phyloP scores from a whole-genome alignment of 495 filamentous ascomycete species.

The Cercophora sp. region DNA sequence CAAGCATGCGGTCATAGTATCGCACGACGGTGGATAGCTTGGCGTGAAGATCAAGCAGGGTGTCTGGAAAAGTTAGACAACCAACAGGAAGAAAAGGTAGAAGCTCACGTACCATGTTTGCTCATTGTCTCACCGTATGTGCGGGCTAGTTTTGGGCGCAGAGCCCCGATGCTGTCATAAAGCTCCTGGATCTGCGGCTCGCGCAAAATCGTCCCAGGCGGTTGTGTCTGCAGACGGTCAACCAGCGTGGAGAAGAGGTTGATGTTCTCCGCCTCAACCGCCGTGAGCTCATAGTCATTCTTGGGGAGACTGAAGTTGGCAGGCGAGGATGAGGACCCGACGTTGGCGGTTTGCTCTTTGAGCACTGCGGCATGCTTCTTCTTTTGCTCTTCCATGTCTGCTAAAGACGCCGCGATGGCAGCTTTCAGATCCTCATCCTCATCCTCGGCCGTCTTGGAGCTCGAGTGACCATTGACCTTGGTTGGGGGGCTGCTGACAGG shows the following conservation, averaged over 20 bases:
- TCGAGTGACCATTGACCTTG: conserved; percentile 39
- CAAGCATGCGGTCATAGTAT: conserved; percentile 98
- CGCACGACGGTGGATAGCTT: conserved; percentile 95
- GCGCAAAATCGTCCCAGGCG: conserved; percentile 87
- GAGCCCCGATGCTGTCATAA: conserved; percentile 89
- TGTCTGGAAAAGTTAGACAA: conserved; percentile 52
- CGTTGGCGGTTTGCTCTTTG: conserved; percentile 63
- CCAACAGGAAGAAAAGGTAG: conserved; percentile 25
- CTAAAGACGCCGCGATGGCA: conserved; percentile 92
- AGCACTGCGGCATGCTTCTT: conserved; percentile 76
- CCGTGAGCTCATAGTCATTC: conserved; percentile 91
- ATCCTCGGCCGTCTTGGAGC: conserved; percentile 56
- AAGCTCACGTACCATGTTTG: conserved; percentile 74
- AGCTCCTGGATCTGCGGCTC: conserved; percentile 98
- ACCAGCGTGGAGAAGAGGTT: conserved; percentile 93
- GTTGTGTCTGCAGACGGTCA: conserved; percentile 90
- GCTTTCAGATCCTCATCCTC: conserved; percentile 93
- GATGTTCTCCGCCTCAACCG: conserved; percentile 94
- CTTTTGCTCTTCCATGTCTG: conserved; percentile 98
- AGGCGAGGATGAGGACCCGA: conserved; percentile 32
- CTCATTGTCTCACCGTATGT: conserved; percentile 99
- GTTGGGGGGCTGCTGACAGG: conserved; percentile 25
- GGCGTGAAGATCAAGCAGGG: conserved; percentile 86
- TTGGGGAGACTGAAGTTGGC: conserved; percentile 58
- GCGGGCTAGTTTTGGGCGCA: conserved; percentile 89